A percentile compares a stretch with the other conserved stretches of the same genome.
Conservation (phyloP, 495 filamentous ascomycete genomes). For the Aspergillus coremiiformis region DNA sequence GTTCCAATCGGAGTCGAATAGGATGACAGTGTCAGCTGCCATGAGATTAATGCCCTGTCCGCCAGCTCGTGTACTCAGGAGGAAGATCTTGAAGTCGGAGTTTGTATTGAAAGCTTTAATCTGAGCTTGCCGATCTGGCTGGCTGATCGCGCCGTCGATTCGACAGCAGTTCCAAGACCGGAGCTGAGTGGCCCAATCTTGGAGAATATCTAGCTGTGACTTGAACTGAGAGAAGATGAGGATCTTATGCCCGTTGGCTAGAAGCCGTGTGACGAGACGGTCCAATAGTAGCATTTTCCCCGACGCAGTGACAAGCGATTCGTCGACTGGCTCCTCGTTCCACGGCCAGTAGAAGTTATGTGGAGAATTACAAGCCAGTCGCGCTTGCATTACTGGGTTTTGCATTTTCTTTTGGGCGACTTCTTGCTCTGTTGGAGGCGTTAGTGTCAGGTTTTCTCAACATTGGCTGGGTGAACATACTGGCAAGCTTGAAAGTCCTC, state of each 20-base stretch:
- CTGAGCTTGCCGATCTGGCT: constrained; percentile 69
- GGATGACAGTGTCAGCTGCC: constrained; percentile 65
- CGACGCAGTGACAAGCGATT: constrained; percentile 72
- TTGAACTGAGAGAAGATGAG: constrained; percentile 97
- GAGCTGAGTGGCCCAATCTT: constrained; percentile 70
- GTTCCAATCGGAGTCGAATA: constrained; percentile 89
- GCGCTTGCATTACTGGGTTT: constrained; percentile 89
- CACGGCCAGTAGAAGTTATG: constrained; percentile 98
- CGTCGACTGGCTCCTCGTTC: constrained; percentile 55
- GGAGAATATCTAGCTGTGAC: constrained; percentile 81
- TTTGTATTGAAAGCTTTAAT: constrained; percentile 81
- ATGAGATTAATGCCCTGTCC: constrained; percentile 89
- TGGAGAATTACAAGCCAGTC: constrained; percentile 84
- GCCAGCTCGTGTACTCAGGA: constrained; percentile 84
- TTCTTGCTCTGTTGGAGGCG: constrained; percentile 52
- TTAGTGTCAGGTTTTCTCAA: neutral
- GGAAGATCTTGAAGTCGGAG: constrained; percentile 64
- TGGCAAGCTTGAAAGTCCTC: constrained; percentile 71
- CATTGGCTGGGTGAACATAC: constrained; percentile 30
- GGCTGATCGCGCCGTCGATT: constrained; percentile 83
- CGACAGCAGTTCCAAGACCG: constrained; percentile 75
- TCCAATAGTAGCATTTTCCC: constrained; percentile 96
- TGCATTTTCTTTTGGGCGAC: constrained; percentile 89
- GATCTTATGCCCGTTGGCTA: constrained; percentile 74
- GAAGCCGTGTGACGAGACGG: constrained; percentile 68